A percentile compares a stretch with the other conserved stretches of the same genome.
Conservation (phyloP, 805 yeast species). For the Grigorovia transvaalensis region DNA sequence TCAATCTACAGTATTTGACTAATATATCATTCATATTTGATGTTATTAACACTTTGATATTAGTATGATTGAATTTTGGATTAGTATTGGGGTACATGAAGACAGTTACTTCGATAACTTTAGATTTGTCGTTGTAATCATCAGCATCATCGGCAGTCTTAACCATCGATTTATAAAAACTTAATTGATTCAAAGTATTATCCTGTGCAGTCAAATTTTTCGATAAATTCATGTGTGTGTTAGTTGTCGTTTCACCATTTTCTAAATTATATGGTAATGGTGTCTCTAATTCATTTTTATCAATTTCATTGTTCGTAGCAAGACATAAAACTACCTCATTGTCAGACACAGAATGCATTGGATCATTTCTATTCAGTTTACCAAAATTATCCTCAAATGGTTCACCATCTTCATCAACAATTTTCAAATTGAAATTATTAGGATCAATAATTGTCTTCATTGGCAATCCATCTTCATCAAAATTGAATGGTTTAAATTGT, state of each 20-base stretch:
- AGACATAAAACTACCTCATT: conserved; percentile 72
- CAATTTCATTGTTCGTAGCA: conserved; percentile 39
- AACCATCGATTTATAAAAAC: conserved; percentile 32
- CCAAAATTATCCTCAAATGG: conserved; percentile 88
- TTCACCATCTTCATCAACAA: conserved; percentile 91
- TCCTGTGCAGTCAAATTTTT: conserved; percentile 2
- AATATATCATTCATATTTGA: conserved; percentile 31
- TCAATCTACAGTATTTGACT: conserved; percentile 28
- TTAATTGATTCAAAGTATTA: conserved; percentile 21
- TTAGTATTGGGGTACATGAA: conserved; percentile 28
- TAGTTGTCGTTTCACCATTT: conserved; percentile 4
- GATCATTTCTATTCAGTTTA: conserved; percentile 58
- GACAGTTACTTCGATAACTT: conserved; percentile 23
- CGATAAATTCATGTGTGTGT: neutral
- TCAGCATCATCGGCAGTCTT: conserved; percentile 14
- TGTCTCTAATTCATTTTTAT: conserved; percentile 39
- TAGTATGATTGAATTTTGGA: conserved; percentile 22
- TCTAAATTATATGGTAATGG: conserved; percentile 38
- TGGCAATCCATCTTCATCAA: conserved; percentile 12
- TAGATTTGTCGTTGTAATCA: conserved; percentile 18
- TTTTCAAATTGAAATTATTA: conserved; percentile 37
- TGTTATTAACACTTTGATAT: conserved; percentile 26
- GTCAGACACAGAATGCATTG: conserved; percentile 61
- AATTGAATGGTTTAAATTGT: conserved; percentile 13
- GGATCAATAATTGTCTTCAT: conserved; percentile 16